Percentiles rank a stretch among this genome's conserved stretches.
phyloP scores from a whole-genome alignment of 192 early-diverging fungal genomes.

The Entrophospora sp. region DNA sequence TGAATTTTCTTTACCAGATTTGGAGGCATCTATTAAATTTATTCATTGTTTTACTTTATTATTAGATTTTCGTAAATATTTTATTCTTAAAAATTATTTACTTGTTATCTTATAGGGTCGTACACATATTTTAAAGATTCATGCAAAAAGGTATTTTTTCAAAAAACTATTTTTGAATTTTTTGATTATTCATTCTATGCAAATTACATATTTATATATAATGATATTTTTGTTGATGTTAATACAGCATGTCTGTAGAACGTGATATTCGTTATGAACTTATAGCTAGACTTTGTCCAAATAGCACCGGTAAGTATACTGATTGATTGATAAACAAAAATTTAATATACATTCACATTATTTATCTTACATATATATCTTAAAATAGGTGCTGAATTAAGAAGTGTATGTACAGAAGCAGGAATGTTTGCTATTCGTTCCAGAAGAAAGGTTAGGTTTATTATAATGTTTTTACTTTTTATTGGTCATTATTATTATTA shows the following conservation, averaged over 20 bases:
- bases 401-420: conserved; percentile 98
- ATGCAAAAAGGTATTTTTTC: conserved; percentile 74
- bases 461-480: no score
- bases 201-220: background rate
- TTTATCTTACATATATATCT: background rate
- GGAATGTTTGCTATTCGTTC: conserved; percentile 99
- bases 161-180: no score
- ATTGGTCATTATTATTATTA: no score
- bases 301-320: conserved; percentile 64
- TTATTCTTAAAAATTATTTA: no score
- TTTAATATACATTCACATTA: no score
- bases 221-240: background rate
- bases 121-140: conserved; percentile 97
- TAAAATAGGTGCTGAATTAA: conserved; percentile 73
- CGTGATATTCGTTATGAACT: conserved; percentile 98
- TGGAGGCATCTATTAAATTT: conserved; percentile 46
- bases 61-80: background rate
- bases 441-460: conserved; percentile 76
- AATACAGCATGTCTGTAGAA: conserved; percentile 86
- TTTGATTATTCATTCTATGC: no score
- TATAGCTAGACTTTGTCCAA: conserved; percentile 96
- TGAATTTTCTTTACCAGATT: conserved; percentile 93
- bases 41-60: background rate
- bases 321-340: background rate
- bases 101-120: conserved; percentile 64